phyloP scores from a whole-genome alignment of 2,329 filamentous ascomycete species.

The Fusarium sulawesiense region DNA sequence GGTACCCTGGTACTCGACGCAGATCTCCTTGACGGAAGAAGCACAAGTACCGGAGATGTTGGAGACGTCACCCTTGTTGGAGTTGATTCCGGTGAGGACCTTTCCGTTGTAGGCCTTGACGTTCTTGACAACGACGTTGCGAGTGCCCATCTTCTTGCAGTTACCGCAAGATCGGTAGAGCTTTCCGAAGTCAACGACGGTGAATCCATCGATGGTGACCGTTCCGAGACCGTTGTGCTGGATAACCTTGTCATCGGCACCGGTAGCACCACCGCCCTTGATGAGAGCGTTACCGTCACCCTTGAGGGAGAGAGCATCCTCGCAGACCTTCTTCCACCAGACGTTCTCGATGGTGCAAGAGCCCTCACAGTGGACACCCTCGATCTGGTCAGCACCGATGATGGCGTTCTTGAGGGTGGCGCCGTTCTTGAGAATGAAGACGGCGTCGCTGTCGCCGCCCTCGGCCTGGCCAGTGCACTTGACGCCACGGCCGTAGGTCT shows the following conservation, averaged over 20 bases:
- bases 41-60: conserved; percentile 38
- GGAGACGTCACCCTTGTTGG: conserved; percentile 41
- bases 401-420: conserved; percentile 42
- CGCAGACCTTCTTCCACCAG: conserved; percentile 43
- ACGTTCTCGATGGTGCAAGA: conserved; percentile 43
- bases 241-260: conserved; percentile 41
- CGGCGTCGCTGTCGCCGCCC: conserved; percentile 32
- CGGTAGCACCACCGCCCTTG: conserved; percentile 40
- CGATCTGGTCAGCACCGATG: conserved; percentile 38
- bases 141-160: conserved; percentile 45
- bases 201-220: conserved; percentile 43
- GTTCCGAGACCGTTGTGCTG: conserved; percentile 44
- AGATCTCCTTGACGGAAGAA: conserved; percentile 40
- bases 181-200: conserved; percentile 43
- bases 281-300: conserved; percentile 38
- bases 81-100: conserved; percentile 43
- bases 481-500: conserved; percentile 41
- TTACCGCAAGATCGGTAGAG: conserved; percentile 45
- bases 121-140: conserved; percentile 42
- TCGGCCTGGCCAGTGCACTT: conserved; percentile 39
- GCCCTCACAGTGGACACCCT: conserved; percentile 41
- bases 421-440: conserved; percentile 42
- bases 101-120: conserved; percentile 43
- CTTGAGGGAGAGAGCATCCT: conserved; percentile 41
- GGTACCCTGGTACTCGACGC: conserved; percentile 40